Conservation (phyloP, 805 yeast species). For the Lachancea lanzarotensis region DNA sequence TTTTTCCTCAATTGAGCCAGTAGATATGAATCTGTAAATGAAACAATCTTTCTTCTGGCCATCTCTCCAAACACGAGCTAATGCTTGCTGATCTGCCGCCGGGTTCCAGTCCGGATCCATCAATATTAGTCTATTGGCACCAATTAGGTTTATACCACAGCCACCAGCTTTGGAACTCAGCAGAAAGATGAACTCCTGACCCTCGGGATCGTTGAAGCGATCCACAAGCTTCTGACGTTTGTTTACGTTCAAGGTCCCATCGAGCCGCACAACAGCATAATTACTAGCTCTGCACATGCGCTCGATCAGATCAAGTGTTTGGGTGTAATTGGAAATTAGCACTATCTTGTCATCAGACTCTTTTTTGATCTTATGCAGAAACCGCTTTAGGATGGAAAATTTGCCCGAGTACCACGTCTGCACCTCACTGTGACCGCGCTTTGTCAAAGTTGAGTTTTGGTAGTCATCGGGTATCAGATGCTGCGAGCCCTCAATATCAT, state of each 20-base stretch:
- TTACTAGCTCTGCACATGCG: slow-evolving; percentile 67
- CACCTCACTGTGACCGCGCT: slow-evolving; percentile 33
- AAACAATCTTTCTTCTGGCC: slow-evolving; percentile 97
- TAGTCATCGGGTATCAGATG: slow-evolving; percentile 70
- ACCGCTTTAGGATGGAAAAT: slow-evolving; percentile 76
- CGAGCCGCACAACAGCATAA: slow-evolving; percentile 77
- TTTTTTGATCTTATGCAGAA: slow-evolving; percentile 62
- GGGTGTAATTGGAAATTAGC: slow-evolving; percentile 88
- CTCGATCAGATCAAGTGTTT: slow-evolving; percentile 86
- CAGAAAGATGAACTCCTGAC: slow-evolving; percentile 76
- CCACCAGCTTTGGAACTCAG: slow-evolving; percentile 97
- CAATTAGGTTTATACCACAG: slow-evolving; percentile 94
- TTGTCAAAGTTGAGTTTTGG: slow-evolving; percentile 17
- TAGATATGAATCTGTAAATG: slow-evolving; percentile 85
- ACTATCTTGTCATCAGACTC: slow-evolving; percentile 95
- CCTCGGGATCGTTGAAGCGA: slow-evolving; percentile 82
- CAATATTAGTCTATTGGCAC: slow-evolving; percentile 84
- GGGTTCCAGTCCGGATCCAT: slow-evolving; percentile 98
- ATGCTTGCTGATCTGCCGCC: slow-evolving; percentile 95
- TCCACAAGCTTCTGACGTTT: slow-evolving; percentile 92
- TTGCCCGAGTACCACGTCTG: slow-evolving; percentile 84
- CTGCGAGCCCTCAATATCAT: slow-evolving; percentile 55
- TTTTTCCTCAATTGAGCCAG: slow-evolving; percentile 95
- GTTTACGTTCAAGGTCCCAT: slow-evolving; percentile 87
- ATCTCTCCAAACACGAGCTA: slow-evolving; percentile 98